Conservation (phyloP, 2,329 filamentous ascomycete species). For the Fusarium pseudograminearum region DNA sequence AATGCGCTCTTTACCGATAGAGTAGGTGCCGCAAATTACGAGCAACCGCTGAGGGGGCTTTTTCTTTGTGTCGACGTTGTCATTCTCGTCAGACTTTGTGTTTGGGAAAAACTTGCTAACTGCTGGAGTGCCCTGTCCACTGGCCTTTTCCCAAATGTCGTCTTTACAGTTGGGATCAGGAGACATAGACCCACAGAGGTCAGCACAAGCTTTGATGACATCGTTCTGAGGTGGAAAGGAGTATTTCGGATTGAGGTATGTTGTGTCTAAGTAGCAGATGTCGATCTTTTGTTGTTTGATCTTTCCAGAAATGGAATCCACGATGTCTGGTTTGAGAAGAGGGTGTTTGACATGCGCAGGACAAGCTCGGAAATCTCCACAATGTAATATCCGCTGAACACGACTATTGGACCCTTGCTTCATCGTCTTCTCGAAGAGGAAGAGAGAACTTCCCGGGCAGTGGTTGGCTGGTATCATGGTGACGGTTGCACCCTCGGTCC, state of each 20-base stretch:
- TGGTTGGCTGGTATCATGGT: constrained; percentile 98
- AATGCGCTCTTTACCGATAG: constrained; percentile 96
- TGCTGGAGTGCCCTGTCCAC: constrained; percentile 56
- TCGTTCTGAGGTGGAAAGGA: constrained; percentile 90
- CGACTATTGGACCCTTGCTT: constrained; percentile 70
- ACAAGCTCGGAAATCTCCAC: constrained; percentile 94
- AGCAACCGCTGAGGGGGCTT: constrained; percentile 72
- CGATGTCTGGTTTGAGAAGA: constrained; percentile 78
- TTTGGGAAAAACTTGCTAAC: constrained; percentile 67
- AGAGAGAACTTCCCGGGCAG: constrained; percentile 93
- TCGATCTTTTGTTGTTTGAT: constrained; percentile 87
- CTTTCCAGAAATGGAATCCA: constrained; percentile 78
- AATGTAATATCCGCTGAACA: constrained; percentile 87
- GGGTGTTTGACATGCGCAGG: constrained; percentile 86
- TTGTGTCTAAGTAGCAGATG: constrained; percentile 96
- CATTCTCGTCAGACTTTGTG: constrained; percentile 48
- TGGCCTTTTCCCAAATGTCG: constrained; percentile 60
- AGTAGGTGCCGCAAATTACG: constrained; percentile 95
- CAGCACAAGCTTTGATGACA: constrained; percentile 87
- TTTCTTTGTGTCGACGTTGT: constrained; percentile 47
- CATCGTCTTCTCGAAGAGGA: constrained; percentile 85
- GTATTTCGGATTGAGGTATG: constrained; percentile 95
- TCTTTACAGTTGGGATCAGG: constrained; percentile 68
- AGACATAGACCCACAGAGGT: constrained; percentile 84
- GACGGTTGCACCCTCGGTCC: constrained; percentile 83